These are phyloP conservation scores for Didymella keratinophila DNA, from an alignment of 2,329 filamentous ascomycete genomes.

Conservation along the genomic window DNA sequence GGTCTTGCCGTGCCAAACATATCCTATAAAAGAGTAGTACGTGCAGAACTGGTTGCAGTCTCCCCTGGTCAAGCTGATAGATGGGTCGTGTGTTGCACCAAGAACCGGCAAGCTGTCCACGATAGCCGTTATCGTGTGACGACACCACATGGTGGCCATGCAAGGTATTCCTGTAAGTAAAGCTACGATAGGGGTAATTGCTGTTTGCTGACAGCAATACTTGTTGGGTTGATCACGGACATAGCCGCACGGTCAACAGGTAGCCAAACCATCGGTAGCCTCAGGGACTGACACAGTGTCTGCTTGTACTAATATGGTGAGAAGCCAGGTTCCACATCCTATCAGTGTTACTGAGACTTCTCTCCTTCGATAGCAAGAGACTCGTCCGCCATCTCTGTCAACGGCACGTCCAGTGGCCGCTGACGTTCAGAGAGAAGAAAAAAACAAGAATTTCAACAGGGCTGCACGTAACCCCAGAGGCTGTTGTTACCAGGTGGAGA, in stretches of 20 bases:
- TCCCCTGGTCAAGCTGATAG: neutral
- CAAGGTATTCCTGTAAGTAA: neutral
- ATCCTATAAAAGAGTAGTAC: neutral
- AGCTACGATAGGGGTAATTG: neutral
- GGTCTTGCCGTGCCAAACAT: constrained; percentile 5
- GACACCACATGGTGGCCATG: constrained; percentile 5
- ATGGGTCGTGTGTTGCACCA: neutral
- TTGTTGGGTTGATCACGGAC: neutral
- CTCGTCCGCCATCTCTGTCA: neutral
- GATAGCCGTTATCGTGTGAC: constrained; percentile 3
- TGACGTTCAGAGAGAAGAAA: neutral
- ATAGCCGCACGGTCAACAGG: neutral
- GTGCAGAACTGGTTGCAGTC: constrained; percentile 10
- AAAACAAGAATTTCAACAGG: neutral
- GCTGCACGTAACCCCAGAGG: neutral
- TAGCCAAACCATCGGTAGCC: neutral
- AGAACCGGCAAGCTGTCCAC: neutral
- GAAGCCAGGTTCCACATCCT: too few species aligned
- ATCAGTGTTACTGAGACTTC: neutral
- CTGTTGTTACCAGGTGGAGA: neutral
- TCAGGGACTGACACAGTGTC: neutral
- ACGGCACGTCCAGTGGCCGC: neutral
- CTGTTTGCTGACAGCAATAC: neutral
- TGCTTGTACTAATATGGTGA: too few species aligned
- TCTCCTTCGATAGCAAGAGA: too few species aligned